Evolutionary conservation across 1,284 basidiomycete genomes (phyloP).

Genomic region (Naganishia cerealis): DNA sequence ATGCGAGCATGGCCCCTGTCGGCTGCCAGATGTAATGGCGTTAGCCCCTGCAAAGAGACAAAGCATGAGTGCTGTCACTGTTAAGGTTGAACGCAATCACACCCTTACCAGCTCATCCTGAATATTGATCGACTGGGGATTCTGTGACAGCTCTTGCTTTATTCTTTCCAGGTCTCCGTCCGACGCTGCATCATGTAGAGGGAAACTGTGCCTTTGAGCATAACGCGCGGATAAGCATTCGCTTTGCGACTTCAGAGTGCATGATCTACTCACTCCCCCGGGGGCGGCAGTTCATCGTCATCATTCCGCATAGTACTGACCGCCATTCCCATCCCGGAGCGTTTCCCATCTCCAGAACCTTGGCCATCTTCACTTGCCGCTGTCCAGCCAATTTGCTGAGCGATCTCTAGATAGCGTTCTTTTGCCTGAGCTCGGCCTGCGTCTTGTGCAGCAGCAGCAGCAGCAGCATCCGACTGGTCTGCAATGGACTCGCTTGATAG

Average conservation of each 20-base stretch:
- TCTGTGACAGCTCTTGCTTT: slow-evolving; percentile 6
- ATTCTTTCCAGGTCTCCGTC: slow-evolving; percentile 16
- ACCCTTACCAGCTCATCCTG: slow-evolving; percentile 28
- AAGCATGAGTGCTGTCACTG: not conserved
- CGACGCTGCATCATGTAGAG: slow-evolving; percentile 26
- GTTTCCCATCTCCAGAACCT: not conserved
- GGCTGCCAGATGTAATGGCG: slow-evolving; percentile 31
- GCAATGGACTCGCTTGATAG: not conserved
- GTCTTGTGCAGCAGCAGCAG: not conserved
- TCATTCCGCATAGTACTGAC: slow-evolving; percentile 14
- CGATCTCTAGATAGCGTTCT: slow-evolving; percentile 30
- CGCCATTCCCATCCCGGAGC: slow-evolving; percentile 14
- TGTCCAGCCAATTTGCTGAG: slow-evolving; percentile 25
- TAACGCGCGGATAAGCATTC: not conserved
- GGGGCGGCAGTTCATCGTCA: not conserved
- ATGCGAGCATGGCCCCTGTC: slow-evolving; percentile 31
- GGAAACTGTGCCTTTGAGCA: slow-evolving; percentile 2
- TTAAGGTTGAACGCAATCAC: not conserved
- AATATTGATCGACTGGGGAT: slow-evolving; percentile 4
- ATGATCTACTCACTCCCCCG: slow-evolving; percentile 9
- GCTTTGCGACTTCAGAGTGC: not conserved
- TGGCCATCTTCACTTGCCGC: not conserved
- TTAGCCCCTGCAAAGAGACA: slow-evolving; percentile 26
- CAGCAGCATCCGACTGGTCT: not conserved
- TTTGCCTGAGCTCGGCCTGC: slow-evolving; percentile 9